Percentiles rank a stretch among this genome's conserved stretches.
phyloP scores from a whole-genome alignment of 208 protist genomes.

The Crithidia sp. region DNA sequence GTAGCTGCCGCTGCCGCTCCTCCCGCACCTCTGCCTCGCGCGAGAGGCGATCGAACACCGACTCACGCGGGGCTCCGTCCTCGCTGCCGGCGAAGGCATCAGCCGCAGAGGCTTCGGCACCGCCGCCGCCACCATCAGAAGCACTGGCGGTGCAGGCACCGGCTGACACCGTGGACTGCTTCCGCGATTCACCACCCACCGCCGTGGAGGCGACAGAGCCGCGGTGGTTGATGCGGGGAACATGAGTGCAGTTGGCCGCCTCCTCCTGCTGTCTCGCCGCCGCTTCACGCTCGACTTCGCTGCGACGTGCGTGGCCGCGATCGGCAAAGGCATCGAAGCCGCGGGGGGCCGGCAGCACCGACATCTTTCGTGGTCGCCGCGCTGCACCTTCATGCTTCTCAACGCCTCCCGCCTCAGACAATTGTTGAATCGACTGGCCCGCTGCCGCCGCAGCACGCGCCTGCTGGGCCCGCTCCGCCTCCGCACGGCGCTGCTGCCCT shows the following conservation, averaged over 20 bases:
- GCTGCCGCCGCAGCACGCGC: slow-evolving; percentile 14
- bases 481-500: slow-evolving; percentile 39
- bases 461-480: slow-evolving; percentile 24
- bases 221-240: slow-evolving; percentile 16
- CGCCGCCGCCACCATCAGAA: too few species aligned
- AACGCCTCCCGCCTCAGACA: background rate
- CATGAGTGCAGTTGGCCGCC: slow-evolving; percentile 24
- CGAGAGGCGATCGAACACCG: slow-evolving; percentile 25
- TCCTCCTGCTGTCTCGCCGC: slow-evolving; percentile 21
- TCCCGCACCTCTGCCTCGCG: slow-evolving; percentile 19
- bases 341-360: slow-evolving; percentile 19
- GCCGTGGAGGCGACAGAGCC: background rate
- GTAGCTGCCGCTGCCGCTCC: slow-evolving; percentile 20
- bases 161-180: background rate
- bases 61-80: background rate
- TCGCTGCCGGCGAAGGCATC: background rate
- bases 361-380: slow-evolving; percentile 19
- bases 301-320: slow-evolving; percentile 22
- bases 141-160: background rate
- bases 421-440: background rate
- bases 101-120: background rate
- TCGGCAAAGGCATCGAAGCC: slow-evolving; percentile 26
- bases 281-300: slow-evolving; percentile 16
- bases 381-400: background rate
- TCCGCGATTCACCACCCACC: background rate